phyloP scores from a whole-genome alignment of 306 rosid genomes.

The Echinosophora koreensis region DNA sequence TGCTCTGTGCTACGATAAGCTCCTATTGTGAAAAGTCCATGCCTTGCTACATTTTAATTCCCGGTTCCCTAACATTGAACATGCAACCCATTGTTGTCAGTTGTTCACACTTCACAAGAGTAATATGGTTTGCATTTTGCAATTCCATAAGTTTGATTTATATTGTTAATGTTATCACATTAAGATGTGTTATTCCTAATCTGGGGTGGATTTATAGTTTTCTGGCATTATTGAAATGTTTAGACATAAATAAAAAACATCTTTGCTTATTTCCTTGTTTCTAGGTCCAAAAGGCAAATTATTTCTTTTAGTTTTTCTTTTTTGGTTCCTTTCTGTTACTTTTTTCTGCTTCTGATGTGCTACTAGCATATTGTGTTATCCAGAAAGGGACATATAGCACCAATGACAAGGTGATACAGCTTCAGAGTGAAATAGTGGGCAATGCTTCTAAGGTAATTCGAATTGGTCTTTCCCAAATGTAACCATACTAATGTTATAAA shows the following conservation, averaged over 20 bases:
- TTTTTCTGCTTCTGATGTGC: slow-evolving; percentile 26
- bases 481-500: slow-evolving; percentile 22
- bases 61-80: not conserved
- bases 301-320: slow-evolving; percentile 9
- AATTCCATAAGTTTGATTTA: not conserved
- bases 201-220: slow-evolving; percentile 4
- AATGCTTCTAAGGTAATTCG: slow-evolving; percentile 87
- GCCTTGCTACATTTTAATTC: not conserved
- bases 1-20: not conserved
- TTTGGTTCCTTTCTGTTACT: slow-evolving; percentile 12
- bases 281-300: not conserved
- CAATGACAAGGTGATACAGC: slow-evolving; percentile 72
- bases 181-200: not conserved
- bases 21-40: not conserved
- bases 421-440: slow-evolving; percentile 79
- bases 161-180: not conserved
- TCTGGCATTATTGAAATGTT: slow-evolving; percentile 1
- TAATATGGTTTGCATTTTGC: not conserved
- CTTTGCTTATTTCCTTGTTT: slow-evolving; percentile 14
- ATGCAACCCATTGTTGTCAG: not conserved
- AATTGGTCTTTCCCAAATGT: slow-evolving; percentile 34
- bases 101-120: not conserved
- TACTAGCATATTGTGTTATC: slow-evolving; percentile 15
- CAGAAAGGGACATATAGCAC: slow-evolving; percentile 79
- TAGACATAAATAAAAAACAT: slow-evolving; percentile 13